A percentile compares a stretch with the other conserved stretches of the same genome.
Evolutionary conservation across 169 alveolate species (phyloP).

Genomic region (Plasmodium coatneyi): DNA sequence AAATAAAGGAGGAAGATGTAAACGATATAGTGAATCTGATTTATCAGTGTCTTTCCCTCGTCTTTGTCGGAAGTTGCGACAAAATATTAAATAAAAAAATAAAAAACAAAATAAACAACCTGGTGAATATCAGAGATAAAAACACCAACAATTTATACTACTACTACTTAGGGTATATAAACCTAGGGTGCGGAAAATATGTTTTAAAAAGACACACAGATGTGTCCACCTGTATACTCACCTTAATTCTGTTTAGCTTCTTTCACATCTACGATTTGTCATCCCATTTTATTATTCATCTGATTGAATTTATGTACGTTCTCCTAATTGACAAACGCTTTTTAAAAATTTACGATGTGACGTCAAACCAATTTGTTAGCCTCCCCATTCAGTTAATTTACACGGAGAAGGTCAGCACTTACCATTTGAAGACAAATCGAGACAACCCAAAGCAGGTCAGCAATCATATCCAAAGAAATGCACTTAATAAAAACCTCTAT

Average conservation of each 20-base stretch:
- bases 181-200: slow-evolving; percentile 73
- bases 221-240: slow-evolving; percentile 38
- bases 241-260: slow-evolving; percentile 53
- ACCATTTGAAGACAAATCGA: neutral
- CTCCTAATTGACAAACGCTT: slow-evolving; percentile 37
- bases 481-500: neutral
- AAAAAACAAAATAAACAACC: slow-evolving; percentile 53
- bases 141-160: slow-evolving; percentile 64
- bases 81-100: slow-evolving; percentile 55
- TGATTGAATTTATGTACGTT: slow-evolving; percentile 62
- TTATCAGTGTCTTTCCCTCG: slow-evolving; percentile 65
- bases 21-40: slow-evolving; percentile 46
- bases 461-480: neutral
- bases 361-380: slow-evolving; percentile 38
- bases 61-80: slow-evolving; percentile 73
- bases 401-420: slow-evolving; percentile 22
- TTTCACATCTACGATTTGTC: slow-evolving; percentile 64
- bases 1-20: slow-evolving; percentile 59
- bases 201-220: slow-evolving; percentile 53
- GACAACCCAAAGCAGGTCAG: neutral
- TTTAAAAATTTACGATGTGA: slow-evolving; percentile 39
- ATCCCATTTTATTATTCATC: slow-evolving; percentile 46
- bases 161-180: slow-evolving; percentile 73
- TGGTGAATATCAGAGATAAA: slow-evolving; percentile 36
- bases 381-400: slow-evolving; percentile 61